Base-by-base conservation (phyloP, 208 protist species). In the Crithidia acanthocephali region DNA sequence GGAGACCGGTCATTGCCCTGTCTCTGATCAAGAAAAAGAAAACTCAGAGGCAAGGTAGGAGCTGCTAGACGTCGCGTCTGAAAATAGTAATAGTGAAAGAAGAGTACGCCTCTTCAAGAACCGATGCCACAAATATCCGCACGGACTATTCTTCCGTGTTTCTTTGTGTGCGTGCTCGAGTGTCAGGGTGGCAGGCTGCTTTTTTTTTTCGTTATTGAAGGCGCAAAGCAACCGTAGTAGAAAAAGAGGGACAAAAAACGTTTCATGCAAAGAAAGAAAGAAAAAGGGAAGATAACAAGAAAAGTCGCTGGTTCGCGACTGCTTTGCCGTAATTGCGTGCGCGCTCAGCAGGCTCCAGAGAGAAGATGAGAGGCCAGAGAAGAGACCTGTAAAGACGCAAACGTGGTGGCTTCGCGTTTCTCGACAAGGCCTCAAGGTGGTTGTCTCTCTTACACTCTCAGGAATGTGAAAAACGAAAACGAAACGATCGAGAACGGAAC, bases 261-360 rank as follows among this genome's bases (percentile, higher is more conserved):
- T 78, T 42, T 48, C 63, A 37, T 40, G 42, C 59, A 10, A 70
- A 40, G 11, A 40, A 40, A 11, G 35, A 40, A 40, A 40, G 35
- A 40, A 40, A 40, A 40, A 56, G 47, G 35, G 67, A 33, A 65
- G 60, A 44, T 48, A 57, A 64, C 0, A 56, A 23, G 44, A 53
- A 69, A 28, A 18, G 30, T 42, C 18, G 44, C 16, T 48, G 13
- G 44, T 20, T n/a, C 18, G 44, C 44, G 44, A n/a, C 44, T 48
- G 16, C 44, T 6, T n/a, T 48, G 6, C 3, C 18, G 16, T 48
- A 15, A 4, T 48, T n/a, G 13, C 18, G 18, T 48, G 18, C 44
- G 44, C 44, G 18, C 16, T n/a, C 44, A 48, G 44, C 44, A 48
- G 18, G 16, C 44, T 13, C 44, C 4, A 25, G 6, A 63, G 25